phyloP scores from a whole-genome alignment of 192 early-diverging fungal species.

The Podila clonocystis region DNA sequence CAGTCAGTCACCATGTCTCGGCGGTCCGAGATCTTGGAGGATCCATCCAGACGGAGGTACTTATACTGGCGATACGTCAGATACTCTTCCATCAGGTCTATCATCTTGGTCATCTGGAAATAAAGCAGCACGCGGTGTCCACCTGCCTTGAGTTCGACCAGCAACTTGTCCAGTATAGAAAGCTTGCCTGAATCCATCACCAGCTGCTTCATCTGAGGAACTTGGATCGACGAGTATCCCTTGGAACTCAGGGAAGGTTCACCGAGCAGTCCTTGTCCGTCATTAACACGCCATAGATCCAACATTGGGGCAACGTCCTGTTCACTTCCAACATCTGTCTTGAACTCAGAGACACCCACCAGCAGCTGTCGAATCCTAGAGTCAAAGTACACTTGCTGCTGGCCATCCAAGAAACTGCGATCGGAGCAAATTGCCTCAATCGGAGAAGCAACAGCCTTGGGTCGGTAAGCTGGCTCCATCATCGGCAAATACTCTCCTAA shows the following conservation, averaged over 20 bases:
- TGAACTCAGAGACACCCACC: slow-evolving; percentile 49
- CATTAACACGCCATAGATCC: slow-evolving; percentile 38
- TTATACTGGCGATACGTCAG: slow-evolving; percentile 85
- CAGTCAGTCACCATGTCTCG: slow-evolving; percentile 92
- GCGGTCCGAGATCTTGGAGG: slow-evolving; percentile 86
- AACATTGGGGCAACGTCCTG: slow-evolving; percentile 23
- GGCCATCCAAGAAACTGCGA: slow-evolving; percentile 65
- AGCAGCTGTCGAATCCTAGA: slow-evolving; percentile 44
- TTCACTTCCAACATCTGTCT: slow-evolving; percentile 15
- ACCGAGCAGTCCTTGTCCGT: slow-evolving; percentile 55
- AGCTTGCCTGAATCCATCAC: slow-evolving; percentile 86
- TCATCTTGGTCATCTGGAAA: slow-evolving; percentile 93
- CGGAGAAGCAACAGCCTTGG: slow-evolving; percentile 68
- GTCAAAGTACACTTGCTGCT: slow-evolving; percentile 59
- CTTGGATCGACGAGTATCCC: slow-evolving; percentile 47
- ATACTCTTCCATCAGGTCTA: slow-evolving; percentile 91
- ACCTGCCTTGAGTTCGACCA: slow-evolving; percentile 77
- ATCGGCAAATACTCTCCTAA: slow-evolving; percentile 38
- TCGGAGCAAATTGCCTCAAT: slow-evolving; percentile 72
- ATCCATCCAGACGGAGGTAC: slow-evolving; percentile 90
- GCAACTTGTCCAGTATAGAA: slow-evolving; percentile 72
- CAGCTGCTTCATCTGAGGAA: slow-evolving; percentile 71
- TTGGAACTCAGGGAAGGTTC: slow-evolving; percentile 41
- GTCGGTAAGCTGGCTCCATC: slow-evolving; percentile 59
- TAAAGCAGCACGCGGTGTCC: slow-evolving; percentile 85